Base-by-base conservation (phyloP, 352 stramenopile genomes). In the Nothophytophthora sp. region DNA sequence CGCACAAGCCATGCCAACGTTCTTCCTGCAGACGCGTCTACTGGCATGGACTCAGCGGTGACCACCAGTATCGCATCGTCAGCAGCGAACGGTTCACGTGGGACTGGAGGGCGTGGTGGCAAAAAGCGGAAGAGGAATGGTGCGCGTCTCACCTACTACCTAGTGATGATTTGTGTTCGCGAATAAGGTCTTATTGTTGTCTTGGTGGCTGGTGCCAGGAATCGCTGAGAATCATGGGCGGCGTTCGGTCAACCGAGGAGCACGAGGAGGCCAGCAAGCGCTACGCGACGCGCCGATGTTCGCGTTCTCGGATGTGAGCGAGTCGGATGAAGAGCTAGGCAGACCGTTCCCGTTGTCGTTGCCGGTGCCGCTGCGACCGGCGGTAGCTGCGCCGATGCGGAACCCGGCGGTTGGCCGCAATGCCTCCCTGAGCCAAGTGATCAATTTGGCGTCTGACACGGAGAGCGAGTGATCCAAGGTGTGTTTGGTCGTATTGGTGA, bases 381-480 rank as follows among this genome's bases (percentile, higher is more conserved):
- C 33, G 33, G 45, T 37, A 42, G n/a, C 39, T 29, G 30, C 38
- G 38, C 22, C 29, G n/a, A n/a, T n/a, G n/a, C n/a, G n/a, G n/a
- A n/a, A n/a, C n/a, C n/a, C n/a, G n/a, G n/a, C 23, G 7, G n/a
- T n/a, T n/a, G n/a, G n/a, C n/a, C n/a, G n/a, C n/a, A n/a, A n/a
- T n/a, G n/a, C n/a, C 16, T 28, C 27, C 12, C 48, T 35, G 39
- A 38, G 39, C 11, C 47, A 67, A 58, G 57, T 80, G 39, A 86
- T 86, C 45, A 37, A 86, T 49, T 49, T 86, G 40, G 60, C 67
- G 47, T 79, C 70, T 24, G 72, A 86, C 9, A 70, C 72, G 10
- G 75, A 82, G 23, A 81, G 61, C 37, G 65, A 79, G 19, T 76
- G 45, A 63, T 2, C 38, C 20, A 49, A 44, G 8, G 29, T 3